Evolutionary conservation across 192 early-diverging fungal species (phyloP).

Genomic region (Oehlia diaphana): DNA sequence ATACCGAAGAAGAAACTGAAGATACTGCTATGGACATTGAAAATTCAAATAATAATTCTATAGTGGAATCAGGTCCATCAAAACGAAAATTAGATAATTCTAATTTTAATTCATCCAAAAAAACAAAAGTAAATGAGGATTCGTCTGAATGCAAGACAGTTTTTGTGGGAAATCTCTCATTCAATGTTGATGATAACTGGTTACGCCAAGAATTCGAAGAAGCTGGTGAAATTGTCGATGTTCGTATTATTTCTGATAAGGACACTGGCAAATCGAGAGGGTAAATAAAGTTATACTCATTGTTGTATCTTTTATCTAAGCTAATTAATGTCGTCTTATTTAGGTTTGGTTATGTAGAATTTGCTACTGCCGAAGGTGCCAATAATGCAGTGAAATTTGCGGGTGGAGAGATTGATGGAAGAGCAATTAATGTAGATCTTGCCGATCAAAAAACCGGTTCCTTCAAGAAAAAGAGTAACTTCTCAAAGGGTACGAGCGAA

Average conservation of each 20-base stretch:
- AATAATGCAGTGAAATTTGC: constrained; percentile 66
- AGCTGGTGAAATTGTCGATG: constrained; percentile 68
- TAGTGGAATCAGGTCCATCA: not conserved
- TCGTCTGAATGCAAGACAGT: constrained; percentile 35
- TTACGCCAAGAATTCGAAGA: constrained; percentile 62
- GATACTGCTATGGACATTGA: not conserved
- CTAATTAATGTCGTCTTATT: constrained; percentile 15
- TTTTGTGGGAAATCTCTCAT: constrained; percentile 77
- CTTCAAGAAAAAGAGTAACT: constrained; percentile 37
- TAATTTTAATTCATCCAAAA: not conserved
- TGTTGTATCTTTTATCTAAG: not conserved
- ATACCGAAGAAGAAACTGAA: not conserved
- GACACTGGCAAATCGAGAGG: constrained; percentile 76
- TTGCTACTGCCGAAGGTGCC: constrained; percentile 61
- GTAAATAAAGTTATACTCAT: constrained; percentile 34
- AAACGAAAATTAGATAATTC: not conserved
- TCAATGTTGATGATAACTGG: constrained; percentile 67
- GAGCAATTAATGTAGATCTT: constrained; percentile 76
- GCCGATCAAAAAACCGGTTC: constrained; percentile 49
- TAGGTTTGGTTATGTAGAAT: constrained; percentile 91
- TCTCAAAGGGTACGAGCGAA: constrained; percentile 46
- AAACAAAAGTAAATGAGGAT: not conserved
- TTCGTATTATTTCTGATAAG: constrained; percentile 77
- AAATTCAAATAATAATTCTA: not conserved
- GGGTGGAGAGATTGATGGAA: constrained; percentile 80